Percentiles rank a stretch among this genome's conserved stretches.
Conservation (phyloP, 2,329 filamentous ascomycete genomes). For the Talaromyces sp. region DNA sequence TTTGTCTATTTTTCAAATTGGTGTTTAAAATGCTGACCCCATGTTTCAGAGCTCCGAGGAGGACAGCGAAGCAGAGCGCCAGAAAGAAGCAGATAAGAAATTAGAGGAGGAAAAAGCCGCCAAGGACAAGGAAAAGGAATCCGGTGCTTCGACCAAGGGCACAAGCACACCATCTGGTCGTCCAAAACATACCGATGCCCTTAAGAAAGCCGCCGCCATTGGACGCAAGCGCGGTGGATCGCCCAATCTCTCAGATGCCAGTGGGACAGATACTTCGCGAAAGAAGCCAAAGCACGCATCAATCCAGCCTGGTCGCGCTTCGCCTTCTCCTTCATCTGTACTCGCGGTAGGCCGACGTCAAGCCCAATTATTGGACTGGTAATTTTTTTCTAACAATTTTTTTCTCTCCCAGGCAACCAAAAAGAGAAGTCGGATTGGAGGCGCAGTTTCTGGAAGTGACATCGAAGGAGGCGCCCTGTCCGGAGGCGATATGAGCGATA, state of each 20-base stretch:
- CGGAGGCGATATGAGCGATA: conserved; percentile 43
- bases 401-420: conserved; percentile 46
- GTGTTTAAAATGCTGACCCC: conserved; percentile 7
- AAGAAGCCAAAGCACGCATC: conserved; percentile 71
- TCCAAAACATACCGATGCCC: conserved; percentile 48
- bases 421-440: conserved; percentile 41
- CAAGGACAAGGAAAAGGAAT: conserved; percentile 47
- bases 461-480: conserved; percentile 50
- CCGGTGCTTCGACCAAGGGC: conserved; percentile 63
- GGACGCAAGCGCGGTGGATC: conserved; percentile 81
- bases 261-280: conserved; percentile 80
- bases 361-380: background rate
- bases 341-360: conserved; percentile 31
- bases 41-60: conserved; percentile 47
- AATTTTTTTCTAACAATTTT: background rate
- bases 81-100: conserved; percentile 57
- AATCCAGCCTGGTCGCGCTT: conserved; percentile 54
- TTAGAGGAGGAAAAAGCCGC: conserved; percentile 53
- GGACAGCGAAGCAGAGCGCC: conserved; percentile 61
- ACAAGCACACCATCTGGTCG: conserved; percentile 62
- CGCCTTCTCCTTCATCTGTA: conserved; percentile 60
- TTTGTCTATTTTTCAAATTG: conserved; percentile 12
- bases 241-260: conserved; percentile 82
- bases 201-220: conserved; percentile 46
- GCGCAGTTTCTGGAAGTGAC: conserved; percentile 51